Base-by-base conservation (phyloP, 2,329 filamentous ascomycete species). In the Teratosphaeria gauchensis region DNA sequence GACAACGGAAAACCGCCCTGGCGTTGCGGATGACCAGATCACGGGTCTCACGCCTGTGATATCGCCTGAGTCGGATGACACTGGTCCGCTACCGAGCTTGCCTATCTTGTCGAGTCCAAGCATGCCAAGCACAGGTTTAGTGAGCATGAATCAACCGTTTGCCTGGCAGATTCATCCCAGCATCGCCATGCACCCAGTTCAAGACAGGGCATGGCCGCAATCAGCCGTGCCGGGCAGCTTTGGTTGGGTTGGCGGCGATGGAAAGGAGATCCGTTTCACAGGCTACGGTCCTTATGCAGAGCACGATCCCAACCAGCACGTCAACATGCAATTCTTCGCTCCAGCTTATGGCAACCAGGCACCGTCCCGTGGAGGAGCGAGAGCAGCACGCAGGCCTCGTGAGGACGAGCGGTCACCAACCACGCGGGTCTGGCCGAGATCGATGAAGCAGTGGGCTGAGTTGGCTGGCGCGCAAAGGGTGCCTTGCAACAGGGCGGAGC, bases 231-330 rank as follows among this genome's bases (percentile, higher is more conserved):
- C 35, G 56, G 42, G 19, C 53, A 59, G 56, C n/a, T 71, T 67
- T 57, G 68, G 67, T 51, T 73, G 71, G 71, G 59, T 62, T 24
- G 71, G 71, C 30, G 69, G 71, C 28, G 71, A 72, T 56, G 71
- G 71, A 8, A 63, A 63, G 21, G 71, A 73, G 65, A 73, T 73
- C 62, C 63, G 64, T 24, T 73, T 72, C 59, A 58, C 61, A 14
- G 70, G 71, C 31, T 61, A 68, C 55, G 70, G 70, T 16, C 64
- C 70, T 3, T 61, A 69, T 51, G 69, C 69, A 16, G 70, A 72
- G 61, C 64, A 61, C 32, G 62, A 68, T 35, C 65, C 68, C 1
- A 62, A 66, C 56, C 62, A 55, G n/a, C 63, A 63, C 8, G 61
- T 68, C 51, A 64, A 65, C 46, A 64, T 65, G 56, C 53, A 61